Conservation (phyloP, 805 yeast genomes). For the Starmera quercuum region DNA sequence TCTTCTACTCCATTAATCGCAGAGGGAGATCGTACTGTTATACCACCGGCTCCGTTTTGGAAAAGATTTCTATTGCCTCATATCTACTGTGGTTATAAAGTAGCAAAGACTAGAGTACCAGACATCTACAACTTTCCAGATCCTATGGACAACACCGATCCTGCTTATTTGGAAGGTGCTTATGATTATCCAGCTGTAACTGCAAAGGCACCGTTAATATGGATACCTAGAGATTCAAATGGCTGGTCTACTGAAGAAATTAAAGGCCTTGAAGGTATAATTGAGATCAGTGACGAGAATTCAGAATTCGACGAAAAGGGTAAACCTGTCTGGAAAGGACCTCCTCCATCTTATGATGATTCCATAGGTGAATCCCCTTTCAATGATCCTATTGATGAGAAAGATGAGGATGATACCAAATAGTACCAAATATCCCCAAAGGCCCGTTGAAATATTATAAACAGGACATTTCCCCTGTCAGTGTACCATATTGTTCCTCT, state of each 20-base stretch:
- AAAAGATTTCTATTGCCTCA: constrained; percentile 50
- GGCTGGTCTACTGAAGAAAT: constrained; percentile 67
- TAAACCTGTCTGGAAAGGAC: constrained; percentile 37
- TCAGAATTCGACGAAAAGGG: constrained; percentile 50
- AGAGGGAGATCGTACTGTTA: constrained; percentile 39
- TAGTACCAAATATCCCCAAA: too few relatives aligned
- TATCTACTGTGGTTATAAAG: constrained; percentile 40
- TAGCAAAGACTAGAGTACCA: constrained; percentile 46
- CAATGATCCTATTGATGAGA: neutral
- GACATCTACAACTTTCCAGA: constrained; percentile 46
- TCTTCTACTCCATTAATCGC: constrained; percentile 54
- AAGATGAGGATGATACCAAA: neutral
- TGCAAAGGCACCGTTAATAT: constrained; percentile 64
- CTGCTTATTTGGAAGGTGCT: constrained; percentile 45
- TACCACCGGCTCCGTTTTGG: constrained; percentile 32
- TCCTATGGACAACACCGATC: constrained; percentile 29
- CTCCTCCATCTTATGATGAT: constrained; percentile 36
- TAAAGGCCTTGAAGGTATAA: constrained; percentile 42
- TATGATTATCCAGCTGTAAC: constrained; percentile 71
- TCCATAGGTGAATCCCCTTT: neutral
- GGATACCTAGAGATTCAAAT: constrained; percentile 89
- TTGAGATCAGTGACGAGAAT: constrained; percentile 61
- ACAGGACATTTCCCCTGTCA: too few relatives aligned
- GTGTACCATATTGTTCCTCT: too few relatives aligned
- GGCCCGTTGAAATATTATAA: too few relatives aligned